phyloP scores from a whole-genome alignment of 768 basidiomycete genomes.

The Rhizopogon sp. region DNA sequence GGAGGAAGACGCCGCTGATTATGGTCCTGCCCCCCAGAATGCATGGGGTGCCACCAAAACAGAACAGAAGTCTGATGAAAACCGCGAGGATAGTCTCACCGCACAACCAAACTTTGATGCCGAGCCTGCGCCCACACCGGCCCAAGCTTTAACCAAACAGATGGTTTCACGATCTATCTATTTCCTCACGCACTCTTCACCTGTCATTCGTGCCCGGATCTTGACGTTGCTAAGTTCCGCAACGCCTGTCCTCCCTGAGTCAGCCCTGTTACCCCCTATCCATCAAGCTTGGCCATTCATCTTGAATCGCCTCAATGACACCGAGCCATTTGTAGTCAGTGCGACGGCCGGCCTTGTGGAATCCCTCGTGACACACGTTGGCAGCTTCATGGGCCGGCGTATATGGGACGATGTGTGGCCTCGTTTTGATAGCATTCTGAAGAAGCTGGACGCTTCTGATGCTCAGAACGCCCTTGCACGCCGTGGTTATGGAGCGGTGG shows the following conservation, averaged over 20 bases:
- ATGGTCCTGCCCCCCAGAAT: conserved; percentile 54
- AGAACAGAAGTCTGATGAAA: conserved; percentile 19
- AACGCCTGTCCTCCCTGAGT: conserved; percentile 65
- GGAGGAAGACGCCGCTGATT: conserved; percentile 41
- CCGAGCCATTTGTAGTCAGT: conserved; percentile 74
- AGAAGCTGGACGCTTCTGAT: conserved; percentile 58
- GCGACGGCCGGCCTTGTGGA: conserved; percentile 75
- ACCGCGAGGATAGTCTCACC: conserved; percentile 10
- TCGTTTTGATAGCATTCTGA: conserved; percentile 58
- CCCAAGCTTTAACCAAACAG: conserved; percentile 73
- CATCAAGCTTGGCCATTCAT: conserved; percentile 95
- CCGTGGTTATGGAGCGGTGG: conserved; percentile 43
- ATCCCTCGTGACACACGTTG: conserved; percentile 60
- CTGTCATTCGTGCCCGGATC: conserved; percentile 81
- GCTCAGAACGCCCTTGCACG: conserved; percentile 60
- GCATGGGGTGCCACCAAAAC: conserved; percentile 45
- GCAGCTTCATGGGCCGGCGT: conserved; percentile 79
- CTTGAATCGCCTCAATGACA: conserved; percentile 72
- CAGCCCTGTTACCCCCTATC: conserved; percentile 76
- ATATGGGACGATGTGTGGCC: conserved; percentile 97
- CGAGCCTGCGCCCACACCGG: conserved; percentile 53
- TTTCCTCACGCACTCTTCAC: conserved; percentile 88
- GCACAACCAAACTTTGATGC: conserved; percentile 24
- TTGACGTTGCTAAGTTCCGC: conserved; percentile 70
- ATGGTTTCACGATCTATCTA: conserved; percentile 85